These are phyloP conservation scores for Corynascus novoguineensis DNA, from an alignment of 495 filamentous ascomycete species.

Conservation along the genomic window DNA sequence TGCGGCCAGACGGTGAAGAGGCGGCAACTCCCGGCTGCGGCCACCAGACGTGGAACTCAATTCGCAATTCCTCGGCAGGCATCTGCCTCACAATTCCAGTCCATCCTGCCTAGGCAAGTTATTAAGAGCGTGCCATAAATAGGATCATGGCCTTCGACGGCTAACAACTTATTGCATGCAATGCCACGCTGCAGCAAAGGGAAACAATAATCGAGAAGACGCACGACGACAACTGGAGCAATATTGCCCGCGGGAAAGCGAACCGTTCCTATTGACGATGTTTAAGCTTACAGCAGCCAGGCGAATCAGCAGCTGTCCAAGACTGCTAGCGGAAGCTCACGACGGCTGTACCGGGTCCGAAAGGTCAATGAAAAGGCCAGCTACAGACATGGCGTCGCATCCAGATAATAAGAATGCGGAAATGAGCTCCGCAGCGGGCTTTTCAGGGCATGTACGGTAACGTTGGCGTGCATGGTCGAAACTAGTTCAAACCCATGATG, in stretches of 20 bases:
- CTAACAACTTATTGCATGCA: slow-evolving; percentile 15
- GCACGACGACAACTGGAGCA: not conserved
- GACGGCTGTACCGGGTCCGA: not conserved
- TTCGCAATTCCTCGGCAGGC: not conserved
- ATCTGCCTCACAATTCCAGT: not conserved
- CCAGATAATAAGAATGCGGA: slow-evolving; percentile 19
- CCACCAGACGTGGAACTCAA: not conserved
- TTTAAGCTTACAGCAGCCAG: slow-evolving; percentile 6
- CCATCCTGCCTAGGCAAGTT: not conserved
- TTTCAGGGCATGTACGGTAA: not conserved
- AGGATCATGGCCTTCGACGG: slow-evolving; percentile 3
- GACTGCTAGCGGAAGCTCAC: not conserved
- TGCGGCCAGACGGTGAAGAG: not conserved
- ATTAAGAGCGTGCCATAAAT: slow-evolving; percentile 17
- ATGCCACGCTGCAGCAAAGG: slow-evolving; percentile 11
- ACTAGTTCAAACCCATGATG: not conserved
- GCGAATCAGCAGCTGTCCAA: slow-evolving; percentile 1
- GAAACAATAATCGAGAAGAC: not conserved
- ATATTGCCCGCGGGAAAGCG: not conserved
- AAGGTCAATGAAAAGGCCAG: not conserved
- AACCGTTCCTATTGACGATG: not conserved
- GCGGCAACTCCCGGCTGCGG: not conserved
- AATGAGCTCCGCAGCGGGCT: slow-evolving; percentile 13
- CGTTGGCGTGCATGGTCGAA: not conserved
- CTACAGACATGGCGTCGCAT: slow-evolving; percentile 16